A percentile compares a stretch with the other conserved stretches of the same genome.
These are phyloP conservation scores for Mucor saturninus DNA, from an alignment of 371 early-diverging fungal species.

Conservation along the genomic window DNA sequence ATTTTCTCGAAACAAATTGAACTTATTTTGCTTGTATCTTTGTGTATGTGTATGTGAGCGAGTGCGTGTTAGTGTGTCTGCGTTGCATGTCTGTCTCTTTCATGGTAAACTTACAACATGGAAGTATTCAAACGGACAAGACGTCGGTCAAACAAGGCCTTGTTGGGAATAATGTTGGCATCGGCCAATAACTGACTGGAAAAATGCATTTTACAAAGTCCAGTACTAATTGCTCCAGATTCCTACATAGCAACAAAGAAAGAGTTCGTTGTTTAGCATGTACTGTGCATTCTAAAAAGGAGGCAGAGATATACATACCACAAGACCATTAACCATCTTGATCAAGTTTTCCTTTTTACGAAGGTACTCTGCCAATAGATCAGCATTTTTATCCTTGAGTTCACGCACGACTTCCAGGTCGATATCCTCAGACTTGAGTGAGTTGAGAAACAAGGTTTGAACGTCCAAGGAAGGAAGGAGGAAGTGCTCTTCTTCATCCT, in stretches of 20 bases:
- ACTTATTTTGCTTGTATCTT: slow-evolving; percentile 89
- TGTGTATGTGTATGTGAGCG: no score
- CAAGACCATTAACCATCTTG: slow-evolving; percentile 36
- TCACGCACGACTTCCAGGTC: slow-evolving; percentile 41
- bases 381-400: slow-evolving; percentile 9
- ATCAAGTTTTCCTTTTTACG: slow-evolving; percentile 27
- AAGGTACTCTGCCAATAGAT: not conserved
- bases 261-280: no score
- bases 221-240: slow-evolving; percentile 22
- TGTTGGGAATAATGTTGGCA: slow-evolving; percentile 55
- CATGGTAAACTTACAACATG: slow-evolving; percentile 50
- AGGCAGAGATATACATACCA: slow-evolving; percentile 24
- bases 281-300: no score
- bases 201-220: slow-evolving; percentile 40
- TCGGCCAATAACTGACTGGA: slow-evolving; percentile 54
- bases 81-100: no score
- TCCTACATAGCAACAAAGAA: slow-evolving; percentile 9
- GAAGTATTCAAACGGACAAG: slow-evolving; percentile 71
- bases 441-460: slow-evolving; percentile 32
- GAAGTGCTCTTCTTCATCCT: slow-evolving; percentile 34
- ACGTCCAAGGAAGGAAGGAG: slow-evolving; percentile 24
- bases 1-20: slow-evolving; percentile 88
- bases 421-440: slow-evolving; percentile 37
- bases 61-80: no score
- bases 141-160: slow-evolving; percentile 55